A percentile compares a stretch with the other conserved stretches of the same genome.
These are phyloP conservation scores for Borovskyia barvae DNA, from an alignment of 208 protist species.

Conservation along the genomic window DNA sequence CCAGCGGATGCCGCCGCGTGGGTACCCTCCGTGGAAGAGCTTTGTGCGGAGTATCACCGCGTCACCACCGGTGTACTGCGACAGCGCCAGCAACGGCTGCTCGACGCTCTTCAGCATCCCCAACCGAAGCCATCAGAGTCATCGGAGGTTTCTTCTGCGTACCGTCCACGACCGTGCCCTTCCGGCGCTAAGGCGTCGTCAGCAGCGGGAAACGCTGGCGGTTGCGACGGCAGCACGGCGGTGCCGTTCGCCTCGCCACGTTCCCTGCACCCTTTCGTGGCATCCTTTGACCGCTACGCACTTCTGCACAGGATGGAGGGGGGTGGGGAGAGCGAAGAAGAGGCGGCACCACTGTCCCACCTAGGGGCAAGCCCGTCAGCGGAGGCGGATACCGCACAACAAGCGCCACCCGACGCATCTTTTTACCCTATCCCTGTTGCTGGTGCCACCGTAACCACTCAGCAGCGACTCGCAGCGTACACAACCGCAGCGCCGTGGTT, in stretches of 20 bases:
- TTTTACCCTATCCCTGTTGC: not conserved
- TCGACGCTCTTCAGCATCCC: not conserved
- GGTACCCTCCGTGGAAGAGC: conserved; percentile 24
- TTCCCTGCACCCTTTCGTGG: conserved; percentile 13
- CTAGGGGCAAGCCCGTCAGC: too few species aligned
- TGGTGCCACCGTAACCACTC: too few species aligned
- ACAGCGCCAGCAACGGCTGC: conserved; percentile 18
- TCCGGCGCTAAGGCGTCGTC: not conserved
- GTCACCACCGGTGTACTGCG: conserved; percentile 23
- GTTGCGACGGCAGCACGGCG: not conserved
- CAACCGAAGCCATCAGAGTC: not conserved
- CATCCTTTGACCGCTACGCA: conserved; percentile 28
- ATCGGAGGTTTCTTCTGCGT: too few species aligned
- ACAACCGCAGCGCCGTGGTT: conserved; percentile 41
- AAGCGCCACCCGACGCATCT: too few species aligned
- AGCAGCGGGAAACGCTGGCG: not conserved
- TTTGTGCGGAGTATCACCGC: conserved; percentile 28
- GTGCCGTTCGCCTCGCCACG: not conserved
- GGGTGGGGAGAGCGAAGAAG: not conserved
- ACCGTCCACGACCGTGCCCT: too few species aligned
- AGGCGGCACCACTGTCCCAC: not conserved
- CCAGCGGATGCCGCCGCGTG: not conserved
- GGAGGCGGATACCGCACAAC: too few species aligned
- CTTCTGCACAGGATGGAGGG: conserved; percentile 4
- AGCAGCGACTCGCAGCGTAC: conserved; percentile 2